Conservation (phyloP, 306 rosid genomes). For the Canavalia ensiformis region DNA sequence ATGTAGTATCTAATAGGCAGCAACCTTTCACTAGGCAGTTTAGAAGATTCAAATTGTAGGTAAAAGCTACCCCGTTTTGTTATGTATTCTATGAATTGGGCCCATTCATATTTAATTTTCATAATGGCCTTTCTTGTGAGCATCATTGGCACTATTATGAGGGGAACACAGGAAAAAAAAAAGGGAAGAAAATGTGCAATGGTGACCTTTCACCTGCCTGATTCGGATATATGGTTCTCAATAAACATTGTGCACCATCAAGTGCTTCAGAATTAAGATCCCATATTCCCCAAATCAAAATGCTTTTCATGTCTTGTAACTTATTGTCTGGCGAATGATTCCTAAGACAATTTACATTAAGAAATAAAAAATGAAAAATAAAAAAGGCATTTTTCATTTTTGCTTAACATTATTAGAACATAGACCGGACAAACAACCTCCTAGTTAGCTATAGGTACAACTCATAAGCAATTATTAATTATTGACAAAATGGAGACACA, state of each 20-base stretch:
- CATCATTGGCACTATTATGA: conserved; percentile 43
- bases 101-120: conserved; percentile 50
- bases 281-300: conserved; percentile 17
- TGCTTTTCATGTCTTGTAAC: neutral
- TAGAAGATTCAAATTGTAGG: conserved; percentile 45
- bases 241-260: conserved; percentile 35
- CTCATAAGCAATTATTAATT: neutral
- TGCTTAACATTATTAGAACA: neutral
- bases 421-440: conserved; percentile 7
- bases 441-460: neutral
- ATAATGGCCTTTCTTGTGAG: conserved; percentile 43
- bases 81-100: conserved; percentile 35
- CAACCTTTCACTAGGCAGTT: conserved; percentile 38
- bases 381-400: neutral
- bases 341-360: neutral
- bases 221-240: conserved; percentile 24
- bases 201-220: conserved; percentile 42
- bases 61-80: conserved; percentile 35
- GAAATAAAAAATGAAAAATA: neutral
- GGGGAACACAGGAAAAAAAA: conserved; percentile 2
- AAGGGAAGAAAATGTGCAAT: conserved; percentile 28
- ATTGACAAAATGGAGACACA: conserved; percentile 1
- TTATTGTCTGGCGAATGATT: conserved; percentile 30
- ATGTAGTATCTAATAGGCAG: conserved; percentile 25
- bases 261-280: neutral